Conservation (phyloP, 2,329 filamentous ascomycete genomes). For the Calonectria crousiana region DNA sequence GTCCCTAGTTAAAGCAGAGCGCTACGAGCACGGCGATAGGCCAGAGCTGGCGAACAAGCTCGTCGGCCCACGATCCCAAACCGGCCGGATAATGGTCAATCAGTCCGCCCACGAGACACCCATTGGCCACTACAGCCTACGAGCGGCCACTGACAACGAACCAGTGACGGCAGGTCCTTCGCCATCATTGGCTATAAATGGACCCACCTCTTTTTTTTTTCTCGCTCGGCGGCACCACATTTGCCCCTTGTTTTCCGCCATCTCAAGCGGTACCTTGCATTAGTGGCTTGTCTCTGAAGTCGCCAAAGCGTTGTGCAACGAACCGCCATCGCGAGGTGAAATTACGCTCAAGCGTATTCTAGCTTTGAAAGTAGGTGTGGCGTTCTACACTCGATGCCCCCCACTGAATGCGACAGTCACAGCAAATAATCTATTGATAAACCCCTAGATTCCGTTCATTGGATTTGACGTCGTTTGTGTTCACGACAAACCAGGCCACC, state of each 20-base stretch:
- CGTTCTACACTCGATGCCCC: background rate
- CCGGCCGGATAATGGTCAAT: background rate
- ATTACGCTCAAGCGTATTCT: conserved; percentile 18
- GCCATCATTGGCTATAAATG: conserved; percentile 21
- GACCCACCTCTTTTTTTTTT: conserved; percentile 35
- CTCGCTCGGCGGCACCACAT: conserved; percentile 10
- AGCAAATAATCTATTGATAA: background rate
- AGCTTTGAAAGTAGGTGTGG: conserved; percentile 1
- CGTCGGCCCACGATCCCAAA: conserved; percentile 14
- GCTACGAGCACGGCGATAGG: conserved; percentile 1
- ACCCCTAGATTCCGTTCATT: background rate
- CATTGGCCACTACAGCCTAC: conserved; percentile 10
- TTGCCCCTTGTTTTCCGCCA: conserved; percentile 2
- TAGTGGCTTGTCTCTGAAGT: conserved; percentile 17
- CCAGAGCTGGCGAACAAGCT: conserved; percentile 6
- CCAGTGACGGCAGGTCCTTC: conserved; percentile 39
- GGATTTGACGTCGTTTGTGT: background rate
- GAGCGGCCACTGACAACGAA: conserved; percentile 26
- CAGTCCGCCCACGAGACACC: conserved; percentile 11
- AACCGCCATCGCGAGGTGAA: conserved; percentile 20
- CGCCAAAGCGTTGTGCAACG: background rate
- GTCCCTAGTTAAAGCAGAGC: conserved; percentile 9
- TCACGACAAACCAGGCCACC: background rate
- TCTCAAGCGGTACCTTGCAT: conserved; percentile 24
- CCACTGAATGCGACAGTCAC: background rate